Evolutionary conservation across 2,329 filamentous ascomycete genomes (phyloP), one percentile per base, ranked within the genome.

Genomic region (Fusarium pseudoanthophilum): DNA sequence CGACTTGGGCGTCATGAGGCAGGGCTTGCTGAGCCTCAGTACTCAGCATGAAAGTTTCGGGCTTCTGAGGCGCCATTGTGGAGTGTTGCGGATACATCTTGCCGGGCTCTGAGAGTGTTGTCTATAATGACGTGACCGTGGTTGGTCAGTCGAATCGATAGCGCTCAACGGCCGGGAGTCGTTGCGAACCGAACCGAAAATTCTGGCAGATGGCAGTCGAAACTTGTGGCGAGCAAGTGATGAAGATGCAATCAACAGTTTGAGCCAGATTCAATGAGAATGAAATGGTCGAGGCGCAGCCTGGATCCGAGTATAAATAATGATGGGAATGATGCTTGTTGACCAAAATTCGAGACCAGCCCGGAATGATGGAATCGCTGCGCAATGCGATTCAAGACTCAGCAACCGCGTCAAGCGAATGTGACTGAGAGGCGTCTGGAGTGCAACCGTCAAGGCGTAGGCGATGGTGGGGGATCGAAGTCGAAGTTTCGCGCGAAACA

Each of bases 31-130:
- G 95, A 70, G 96, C 95, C 86, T 98, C 95, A 80, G 93, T 95
- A 82, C 95, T 97, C 83, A 99, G 89, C 92, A 99, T 95, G 82
- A 99, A 99, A 45, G 96, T 98, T 88, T 99, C 96, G 77, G 96
- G 96, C 84, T 97, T 98, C 86, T 98, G 95, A 73, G 93, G 93
- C 80, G 93, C 93, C 94, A 98, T 97, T 77, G 92, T 88, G 80
- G 93, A 90, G 86, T 95, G 92, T 85, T 94, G 92, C 76, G 92
- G 89, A 85, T 94, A 95, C 93, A 95, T 95, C 80, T 67, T 83
- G 81, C 67, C 77, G 74, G 79, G 52, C 58, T 61, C 43, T 71
- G 62, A 48, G 58, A 63, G 42, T 73, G 51, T 60, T 75, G 74
- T 77, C 73, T 45, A 64, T 64, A 65, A 64, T 78, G 78, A 80